Conservation (phyloP, 179 eudicot genomes). For the Spinacia oleracea region DNA sequence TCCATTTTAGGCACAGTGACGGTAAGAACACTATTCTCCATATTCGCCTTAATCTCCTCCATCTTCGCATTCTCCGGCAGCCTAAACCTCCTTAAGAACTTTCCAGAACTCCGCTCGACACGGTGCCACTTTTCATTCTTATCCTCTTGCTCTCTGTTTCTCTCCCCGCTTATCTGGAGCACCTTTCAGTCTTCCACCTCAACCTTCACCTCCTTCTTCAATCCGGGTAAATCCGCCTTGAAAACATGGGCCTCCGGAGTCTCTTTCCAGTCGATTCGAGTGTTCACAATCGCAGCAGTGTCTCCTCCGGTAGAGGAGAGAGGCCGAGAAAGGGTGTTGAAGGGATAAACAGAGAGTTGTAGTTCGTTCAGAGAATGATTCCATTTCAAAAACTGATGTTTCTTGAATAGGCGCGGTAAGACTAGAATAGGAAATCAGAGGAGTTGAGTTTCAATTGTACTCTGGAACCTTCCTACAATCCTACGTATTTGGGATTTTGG, state of each 20-base stretch:
- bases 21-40: constrained; percentile 47
- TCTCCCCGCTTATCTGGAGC: constrained; percentile 57
- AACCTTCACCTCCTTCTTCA: background rate
- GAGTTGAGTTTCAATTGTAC: no score
- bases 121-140: constrained; percentile 47
- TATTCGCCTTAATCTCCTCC: no score
- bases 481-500: no score
- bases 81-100: constrained; percentile 37
- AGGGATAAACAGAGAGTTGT: no score
- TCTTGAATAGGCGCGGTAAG: no score
- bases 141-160: constrained; percentile 52
- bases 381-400: no score
- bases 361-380: no score
- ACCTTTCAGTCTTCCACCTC: constrained; percentile 53
- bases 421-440: no score
- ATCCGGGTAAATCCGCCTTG: constrained; percentile 13
- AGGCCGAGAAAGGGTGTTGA: background rate
- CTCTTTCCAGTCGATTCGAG: background rate
- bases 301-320: constrained; percentile 15
- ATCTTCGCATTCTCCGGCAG: constrained; percentile 43
- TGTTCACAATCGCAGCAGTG: constrained; percentile 41
- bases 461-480: no score
- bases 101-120: constrained; percentile 43
- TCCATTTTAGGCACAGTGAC: constrained; percentile 37
- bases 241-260: constrained; percentile 17